phyloP scores from a whole-genome alignment of 495 filamentous ascomycete genomes.

The Podospora australis region DNA sequence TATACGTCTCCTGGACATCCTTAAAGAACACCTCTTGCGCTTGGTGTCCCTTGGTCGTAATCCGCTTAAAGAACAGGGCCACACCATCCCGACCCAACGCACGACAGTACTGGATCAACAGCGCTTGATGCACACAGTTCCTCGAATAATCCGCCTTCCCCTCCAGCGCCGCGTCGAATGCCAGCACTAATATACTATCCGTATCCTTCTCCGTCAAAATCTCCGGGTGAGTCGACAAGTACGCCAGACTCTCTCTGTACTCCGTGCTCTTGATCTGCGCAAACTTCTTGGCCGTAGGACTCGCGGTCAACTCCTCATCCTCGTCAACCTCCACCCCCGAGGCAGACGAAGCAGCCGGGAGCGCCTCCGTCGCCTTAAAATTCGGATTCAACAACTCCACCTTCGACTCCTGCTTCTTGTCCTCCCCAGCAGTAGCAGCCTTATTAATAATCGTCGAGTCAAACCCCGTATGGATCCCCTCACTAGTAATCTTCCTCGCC shows the following conservation, averaged over 20 bases:
- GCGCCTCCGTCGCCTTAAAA: constrained; percentile 21
- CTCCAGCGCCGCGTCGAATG: constrained; percentile 77
- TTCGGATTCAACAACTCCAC: constrained; percentile 82
- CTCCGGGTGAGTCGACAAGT: constrained; percentile 65
- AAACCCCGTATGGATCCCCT: constrained; percentile 86
- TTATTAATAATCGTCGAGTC: constrained; percentile 73
- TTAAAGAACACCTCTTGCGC: constrained; percentile 88
- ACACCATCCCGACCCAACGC: constrained; percentile 84
- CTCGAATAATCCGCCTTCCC: constrained; percentile 68
- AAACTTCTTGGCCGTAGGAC: constrained; percentile 69
- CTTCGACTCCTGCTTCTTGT: constrained; percentile 37
- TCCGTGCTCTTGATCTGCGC: constrained; percentile 68
- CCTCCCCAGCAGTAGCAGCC: constrained; percentile 28
- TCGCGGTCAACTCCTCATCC: constrained; percentile 68
- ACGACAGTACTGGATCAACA: constrained; percentile 91
- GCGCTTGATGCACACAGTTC: constrained; percentile 88
- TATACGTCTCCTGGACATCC: constrained; percentile 83
- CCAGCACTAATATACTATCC: constrained; percentile 83
- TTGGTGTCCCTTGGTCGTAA: constrained; percentile 86
- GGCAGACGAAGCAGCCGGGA: constrained; percentile 4
- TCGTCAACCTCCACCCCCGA: constrained; percentile 51
- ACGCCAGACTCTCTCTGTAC: constrained; percentile 65
- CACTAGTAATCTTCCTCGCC: constrained; percentile 85
- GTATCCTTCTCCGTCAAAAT: constrained; percentile 84
- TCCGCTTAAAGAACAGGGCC: constrained; percentile 89